Evolutionary conservation across 495 filamentous ascomycete species (phyloP).

Genomic region (Parathielavia hyrcaniae): DNA sequence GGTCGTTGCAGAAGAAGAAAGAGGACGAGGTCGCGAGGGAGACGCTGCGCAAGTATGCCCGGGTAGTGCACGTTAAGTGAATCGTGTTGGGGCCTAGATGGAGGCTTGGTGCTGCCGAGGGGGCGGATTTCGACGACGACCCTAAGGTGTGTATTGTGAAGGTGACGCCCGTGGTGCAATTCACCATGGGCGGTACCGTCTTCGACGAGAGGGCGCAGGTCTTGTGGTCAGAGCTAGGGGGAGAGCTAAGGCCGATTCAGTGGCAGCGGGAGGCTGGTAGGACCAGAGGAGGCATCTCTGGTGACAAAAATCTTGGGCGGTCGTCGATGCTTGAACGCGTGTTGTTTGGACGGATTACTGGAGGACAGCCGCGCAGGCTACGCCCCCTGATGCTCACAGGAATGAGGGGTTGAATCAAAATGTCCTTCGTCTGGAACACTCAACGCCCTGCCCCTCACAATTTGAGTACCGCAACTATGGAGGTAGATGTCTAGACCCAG

Average conservation of each 20-base stretch:
- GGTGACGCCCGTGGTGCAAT: slow-evolving; percentile 56
- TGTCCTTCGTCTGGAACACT: too few species aligned
- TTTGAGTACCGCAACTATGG: background rate
- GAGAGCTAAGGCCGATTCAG: slow-evolving; percentile 32
- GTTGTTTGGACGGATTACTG: slow-evolving; percentile 54
- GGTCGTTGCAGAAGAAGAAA: slow-evolving; percentile 47
- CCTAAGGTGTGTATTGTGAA: slow-evolving; percentile 48
- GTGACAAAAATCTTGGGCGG: slow-evolving; percentile 50
- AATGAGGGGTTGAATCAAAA: too few species aligned
- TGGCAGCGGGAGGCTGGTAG: slow-evolving; percentile 51
- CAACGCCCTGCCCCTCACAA: background rate
- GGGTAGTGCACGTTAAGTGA: slow-evolving; percentile 40
- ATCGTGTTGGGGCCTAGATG: slow-evolving; percentile 50
- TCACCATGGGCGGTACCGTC: slow-evolving; percentile 53
- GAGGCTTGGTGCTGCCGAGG: slow-evolving; percentile 31
- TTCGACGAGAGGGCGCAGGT: slow-evolving; percentile 43
- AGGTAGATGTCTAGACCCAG: too few species aligned
- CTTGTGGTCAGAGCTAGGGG: slow-evolving; percentile 29
- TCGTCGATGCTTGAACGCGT: slow-evolving; percentile 51
- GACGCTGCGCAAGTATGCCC: slow-evolving; percentile 45
- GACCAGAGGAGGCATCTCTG: slow-evolving; percentile 52
- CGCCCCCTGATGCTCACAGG: too few species aligned
- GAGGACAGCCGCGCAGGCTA: slow-evolving; percentile 38
- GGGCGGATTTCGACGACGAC: slow-evolving; percentile 34
- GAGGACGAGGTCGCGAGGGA: slow-evolving; percentile 34